Evolutionary conservation across 495 filamentous ascomycete species (phyloP), one percentile per base, ranked within the genome.

Genomic region (Aspergillus coremiiformis): DNA sequence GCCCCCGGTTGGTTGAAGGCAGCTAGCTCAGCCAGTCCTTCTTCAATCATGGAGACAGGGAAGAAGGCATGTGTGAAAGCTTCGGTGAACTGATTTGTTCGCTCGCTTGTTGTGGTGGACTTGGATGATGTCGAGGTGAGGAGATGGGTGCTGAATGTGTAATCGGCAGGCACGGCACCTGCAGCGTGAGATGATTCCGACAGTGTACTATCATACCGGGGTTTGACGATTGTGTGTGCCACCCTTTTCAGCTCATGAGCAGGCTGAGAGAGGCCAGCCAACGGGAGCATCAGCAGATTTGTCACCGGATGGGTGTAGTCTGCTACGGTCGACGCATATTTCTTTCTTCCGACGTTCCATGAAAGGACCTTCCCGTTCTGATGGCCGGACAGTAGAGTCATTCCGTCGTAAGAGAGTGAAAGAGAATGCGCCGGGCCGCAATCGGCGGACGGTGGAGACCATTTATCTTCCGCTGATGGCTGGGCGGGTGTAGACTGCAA

Each of bases 321-420:
- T 12, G 82, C 75, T 45, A 91, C 55, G 22, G 81, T 79, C 8
- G 77, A 72, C 11, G 72, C 71, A 53, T 79, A 85, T 30, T 80
- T 77, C 5, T 82, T 79, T 47, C 78, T 78, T 33, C 84, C 83
- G 23, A 87, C 76, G 62, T 90, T 87, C 90, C 90, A 96, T 23
- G 76, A 73, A 9, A 85, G 68, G n/a, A 95, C 75, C 60, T 86
- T 85, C 29, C 90, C 90, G 58, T 76, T 84, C 19, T 80, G 71
- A 56, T 96, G 90, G n/a, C 89, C 90, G 1, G 90, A 87, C 20
- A 94, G 66, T 12, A 96, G 64, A 19, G 72, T 79, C 22, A 84
- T 89, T n/a, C 89, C 84, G 65, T 95, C 90, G 63, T 91, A 91
- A 56, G 79, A 89, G 29, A 93, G 63, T 15, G 71, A 73, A 39